A percentile compares a stretch with the other conserved stretches of the same genome.
Conservation (phyloP, 345 rosid genomes). For the Arabis hirsuta region DNA sequence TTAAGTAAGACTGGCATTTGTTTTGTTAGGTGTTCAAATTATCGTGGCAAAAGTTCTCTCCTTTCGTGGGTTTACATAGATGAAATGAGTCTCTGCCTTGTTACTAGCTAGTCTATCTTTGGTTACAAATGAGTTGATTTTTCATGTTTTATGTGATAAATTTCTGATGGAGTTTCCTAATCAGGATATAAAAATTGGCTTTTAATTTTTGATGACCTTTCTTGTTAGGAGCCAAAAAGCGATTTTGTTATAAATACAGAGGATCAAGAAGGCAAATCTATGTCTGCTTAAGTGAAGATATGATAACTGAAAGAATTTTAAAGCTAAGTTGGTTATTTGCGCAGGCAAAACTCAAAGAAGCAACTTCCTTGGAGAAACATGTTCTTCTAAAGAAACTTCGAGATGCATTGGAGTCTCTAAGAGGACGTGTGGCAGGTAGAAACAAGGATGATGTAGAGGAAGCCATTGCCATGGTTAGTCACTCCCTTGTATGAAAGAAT, state of each 20-base stretch:
- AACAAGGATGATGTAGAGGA: conserved; percentile 97
- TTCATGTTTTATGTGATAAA: background rate
- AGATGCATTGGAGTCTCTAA: conserved; percentile 87
- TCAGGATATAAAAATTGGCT: background rate
- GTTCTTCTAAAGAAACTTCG: conserved; percentile 96
- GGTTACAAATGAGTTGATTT: conserved; percentile 8
- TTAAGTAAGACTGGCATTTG: background rate
- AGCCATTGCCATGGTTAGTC: conserved; percentile 88
- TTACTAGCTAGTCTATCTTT: background rate
- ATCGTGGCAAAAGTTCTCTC: background rate
- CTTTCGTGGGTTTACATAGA: background rate
- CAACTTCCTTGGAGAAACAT: conserved; percentile 95
- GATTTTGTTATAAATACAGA: background rate
- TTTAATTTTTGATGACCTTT: no score
- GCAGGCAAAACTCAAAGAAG: conserved; percentile 93
- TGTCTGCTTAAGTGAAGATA: conserved; percentile 1
- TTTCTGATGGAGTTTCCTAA: background rate
- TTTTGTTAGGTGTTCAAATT: conserved; percentile 1
- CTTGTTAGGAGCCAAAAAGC: background rate
- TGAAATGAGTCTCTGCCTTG: no score
- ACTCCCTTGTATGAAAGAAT: background rate
- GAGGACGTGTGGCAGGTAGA: conserved; percentile 87
- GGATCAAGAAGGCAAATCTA: background rate
- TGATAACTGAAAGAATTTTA: background rate
- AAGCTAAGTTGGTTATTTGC: conserved; percentile 33